Percentiles rank a stretch among this genome's conserved stretches.
These are phyloP conservation scores for Zangia roseola DNA, from an alignment of 768 basidiomycete genomes.

Conservation along the genomic window DNA sequence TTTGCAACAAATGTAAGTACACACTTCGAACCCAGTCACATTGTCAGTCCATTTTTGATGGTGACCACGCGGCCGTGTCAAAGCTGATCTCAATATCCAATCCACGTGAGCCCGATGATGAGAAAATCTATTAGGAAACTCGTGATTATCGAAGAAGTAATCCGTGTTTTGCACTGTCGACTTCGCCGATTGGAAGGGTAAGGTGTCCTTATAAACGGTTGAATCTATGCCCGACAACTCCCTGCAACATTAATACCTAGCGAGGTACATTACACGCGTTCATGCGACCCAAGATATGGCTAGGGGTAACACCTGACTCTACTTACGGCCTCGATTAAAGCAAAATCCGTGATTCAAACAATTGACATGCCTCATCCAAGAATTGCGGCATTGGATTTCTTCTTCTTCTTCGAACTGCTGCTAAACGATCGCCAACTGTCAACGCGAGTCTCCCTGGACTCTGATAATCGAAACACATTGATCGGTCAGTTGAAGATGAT, in stretches of 20 bases:
- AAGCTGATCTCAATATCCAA: no score
- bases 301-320: conserved; percentile 15
- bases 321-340: neutral
- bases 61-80: no score
- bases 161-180: no score
- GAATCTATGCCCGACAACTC: neutral
- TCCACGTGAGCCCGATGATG: no score
- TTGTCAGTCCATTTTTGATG: no score
- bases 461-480: conserved; percentile 34
- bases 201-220: no score
- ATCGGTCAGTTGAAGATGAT: neutral
- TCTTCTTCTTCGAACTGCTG: conserved; percentile 74
- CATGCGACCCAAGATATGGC: conserved; percentile 4
- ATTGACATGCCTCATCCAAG: conserved; percentile 52
- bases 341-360: neutral
- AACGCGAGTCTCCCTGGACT: conserved; percentile 76
- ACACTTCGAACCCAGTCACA: no score
- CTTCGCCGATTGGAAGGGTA: no score
- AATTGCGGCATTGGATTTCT: conserved; percentile 65
- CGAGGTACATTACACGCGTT: conserved; percentile 8
- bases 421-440: conserved; percentile 81
- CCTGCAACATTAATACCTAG: neutral
- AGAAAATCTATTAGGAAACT: no score
- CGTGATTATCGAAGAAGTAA: no score
- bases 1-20: no score